Base-by-base conservation (phyloP, 352 stramenopile genomes). In the Pythium vanterpoolii region DNA sequence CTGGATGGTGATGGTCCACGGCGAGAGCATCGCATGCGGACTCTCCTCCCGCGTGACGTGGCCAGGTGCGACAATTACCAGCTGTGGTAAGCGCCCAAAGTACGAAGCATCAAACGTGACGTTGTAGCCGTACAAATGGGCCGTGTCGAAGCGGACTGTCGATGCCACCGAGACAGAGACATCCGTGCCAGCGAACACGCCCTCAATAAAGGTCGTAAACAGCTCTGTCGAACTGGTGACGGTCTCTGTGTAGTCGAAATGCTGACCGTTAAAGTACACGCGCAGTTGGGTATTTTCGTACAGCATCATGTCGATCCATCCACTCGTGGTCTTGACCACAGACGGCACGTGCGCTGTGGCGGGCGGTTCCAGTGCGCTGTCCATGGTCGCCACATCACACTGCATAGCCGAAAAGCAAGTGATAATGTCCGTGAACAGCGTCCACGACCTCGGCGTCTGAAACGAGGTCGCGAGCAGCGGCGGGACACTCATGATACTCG, bases 351-450 rank as follows among this genome's bases (percentile, higher is more conserved):
- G 56, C 3, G 56, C 51, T 0, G 62, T 70, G 7, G 62, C 62
- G 1, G 62, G 62, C 8, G 62, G 49, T 16, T 39, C 31, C 14
- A 45, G 10, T 14, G 62, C 62, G 24, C 36, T 51, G 33, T 39
- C 30, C 56, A 70, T 64, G 28, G 38, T 61, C 38, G 65, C 45
- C 0, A 65, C 14, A 36, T 70, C 62, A 31, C 62, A 70, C 19
- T 5, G 0, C 0, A 14, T 18, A 0, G 8, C 19, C 0, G 14
- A 34, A 28, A 70, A 27, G 40, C 62, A 70, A 26, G 23, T 8
- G 18, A 70, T 28, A 6, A 62, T 48, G 24, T 62, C 56, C 1
- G 49, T 56, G 38, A 65, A 64, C 2, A 27, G 11, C 0, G 34
- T 7, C 55, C 40, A 61, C 10, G 54, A 60, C 27, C 8, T 16